Evolutionary conservation across 1,284 basidiomycete genomes (phyloP).

Genomic region (Tetrapyrgos nigripes): DNA sequence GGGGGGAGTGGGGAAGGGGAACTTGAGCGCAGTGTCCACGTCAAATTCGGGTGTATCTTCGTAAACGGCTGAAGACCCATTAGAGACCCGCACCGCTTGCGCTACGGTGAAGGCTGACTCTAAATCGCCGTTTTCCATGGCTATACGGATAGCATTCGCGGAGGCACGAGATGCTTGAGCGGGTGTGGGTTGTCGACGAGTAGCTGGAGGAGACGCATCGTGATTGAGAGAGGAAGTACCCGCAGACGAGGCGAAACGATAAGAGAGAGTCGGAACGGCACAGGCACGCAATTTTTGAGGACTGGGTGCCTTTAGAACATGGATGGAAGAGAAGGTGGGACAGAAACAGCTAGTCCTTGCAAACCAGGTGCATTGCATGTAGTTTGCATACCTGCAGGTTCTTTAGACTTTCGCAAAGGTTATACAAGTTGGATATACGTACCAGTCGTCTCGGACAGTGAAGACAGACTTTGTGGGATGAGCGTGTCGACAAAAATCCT

Average conservation of each 20-base stretch:
- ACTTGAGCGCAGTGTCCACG: slow-evolving; percentile 44
- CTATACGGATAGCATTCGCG: slow-evolving; percentile 57
- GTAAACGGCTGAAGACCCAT: slow-evolving; percentile 8
- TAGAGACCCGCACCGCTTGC: slow-evolving; percentile 12
- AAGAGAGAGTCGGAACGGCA: neutral
- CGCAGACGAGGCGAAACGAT: neutral
- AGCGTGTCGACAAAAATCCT: no score
- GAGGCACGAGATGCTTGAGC: slow-evolving; percentile 59
- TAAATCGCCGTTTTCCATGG: slow-evolving; percentile 44
- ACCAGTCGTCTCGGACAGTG: neutral
- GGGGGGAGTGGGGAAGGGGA: slow-evolving; percentile 56
- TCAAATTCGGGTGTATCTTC: neutral
- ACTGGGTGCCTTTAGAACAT: neutral
- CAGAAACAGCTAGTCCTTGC: slow-evolving; percentile 16
- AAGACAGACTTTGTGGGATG: neutral
- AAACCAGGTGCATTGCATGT: slow-evolving; percentile 23
- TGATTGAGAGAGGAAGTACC: neutral
- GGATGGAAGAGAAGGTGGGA: neutral
- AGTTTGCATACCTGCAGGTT: slow-evolving; percentile 14
- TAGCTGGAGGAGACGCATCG: neutral
- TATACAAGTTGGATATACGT: neutral
- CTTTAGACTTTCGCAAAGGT: neutral
- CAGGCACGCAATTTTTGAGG: neutral
- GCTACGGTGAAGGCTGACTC: slow-evolving; percentile 11
- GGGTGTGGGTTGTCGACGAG: slow-evolving; percentile 29